A percentile compares a stretch with the other conserved stretches of the same genome.
phyloP scores from a whole-genome alignment of 2,329 filamentous ascomycete species.

The Thermothelomyces thermophilus region DNA sequence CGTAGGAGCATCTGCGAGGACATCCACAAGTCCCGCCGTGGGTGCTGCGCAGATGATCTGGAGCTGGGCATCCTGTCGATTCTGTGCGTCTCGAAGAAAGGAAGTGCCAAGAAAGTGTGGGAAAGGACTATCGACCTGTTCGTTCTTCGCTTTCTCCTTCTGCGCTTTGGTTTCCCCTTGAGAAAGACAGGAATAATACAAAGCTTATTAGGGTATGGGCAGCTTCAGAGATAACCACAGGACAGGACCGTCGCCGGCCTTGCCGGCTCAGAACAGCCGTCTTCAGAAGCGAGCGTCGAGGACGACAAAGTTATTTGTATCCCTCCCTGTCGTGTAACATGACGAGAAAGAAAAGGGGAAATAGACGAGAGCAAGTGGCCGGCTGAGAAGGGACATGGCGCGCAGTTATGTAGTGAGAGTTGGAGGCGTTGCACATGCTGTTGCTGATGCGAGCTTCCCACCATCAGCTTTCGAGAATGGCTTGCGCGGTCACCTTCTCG shows the following conservation, averaged over 20 bases:
- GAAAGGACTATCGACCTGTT: no score
- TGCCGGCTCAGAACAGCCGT: conserved; percentile 27
- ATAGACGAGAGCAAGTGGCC: conserved; percentile 5
- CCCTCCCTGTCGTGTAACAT: conserved; percentile 16
- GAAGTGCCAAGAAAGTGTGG: not conserved
- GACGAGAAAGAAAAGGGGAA: conserved; percentile 7
- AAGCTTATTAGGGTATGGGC: not conserved
- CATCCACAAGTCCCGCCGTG: conserved; percentile 45
- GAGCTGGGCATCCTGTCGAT: conserved; percentile 32
- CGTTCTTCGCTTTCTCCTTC: no score
- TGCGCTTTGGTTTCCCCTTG: no score
- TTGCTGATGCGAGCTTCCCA: conserved; percentile 8
- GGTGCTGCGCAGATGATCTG: conserved; percentile 25
- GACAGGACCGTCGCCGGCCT: conserved; percentile 25
- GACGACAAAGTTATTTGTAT: conserved; percentile 1
- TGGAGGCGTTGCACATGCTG: not conserved
- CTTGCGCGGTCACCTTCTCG: conserved; percentile 14
- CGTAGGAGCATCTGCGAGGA: conserved; percentile 44
- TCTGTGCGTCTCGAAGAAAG: not conserved
- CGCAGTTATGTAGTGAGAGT: conserved; percentile 17
- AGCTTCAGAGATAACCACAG: conserved; percentile 9
- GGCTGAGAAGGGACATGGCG: conserved; percentile 15
- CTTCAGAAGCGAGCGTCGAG: conserved; percentile 16
- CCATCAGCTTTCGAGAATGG: conserved; percentile 14
- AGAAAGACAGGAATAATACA: no score